Evolutionary conservation across 192 early-diverging fungal species (phyloP), one percentile per base, ranked within the genome.

Genomic region (Jimgerdemannia lactiflua): DNA sequence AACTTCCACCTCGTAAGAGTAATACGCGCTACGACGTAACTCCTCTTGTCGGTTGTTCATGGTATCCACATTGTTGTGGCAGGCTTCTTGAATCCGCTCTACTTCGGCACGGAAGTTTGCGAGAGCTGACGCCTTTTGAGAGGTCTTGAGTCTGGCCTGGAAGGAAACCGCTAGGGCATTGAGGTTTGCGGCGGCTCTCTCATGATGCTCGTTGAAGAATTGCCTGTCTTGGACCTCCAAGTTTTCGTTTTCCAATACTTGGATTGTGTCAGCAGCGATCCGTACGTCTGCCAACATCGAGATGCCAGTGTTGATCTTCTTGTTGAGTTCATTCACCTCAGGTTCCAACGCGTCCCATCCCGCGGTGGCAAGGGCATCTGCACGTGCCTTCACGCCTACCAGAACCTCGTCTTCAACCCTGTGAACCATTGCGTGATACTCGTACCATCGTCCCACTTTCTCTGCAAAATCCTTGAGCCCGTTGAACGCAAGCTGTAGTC

Each of bases 391-490:
- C 10, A 76, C 49, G 2, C 70, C 70, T 17, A 65, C 42, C 10
- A 75, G 70, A 7, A 69, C 42, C 4, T 72, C 79, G 4, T 64
- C 29, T 18, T 76, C 71, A 4, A 80, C 75, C 41, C 54, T 49
- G 20, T 75, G 73, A 3, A 80, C n/a, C 18, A 71, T 54, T 4
- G 74, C 71, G 65, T 80, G 79, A 40, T 74, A 71, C 39, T 76
- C 63, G 40, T 76, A 80, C 79, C 79, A 80, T 39, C 76, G 75
- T 0, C 64, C 54, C 41, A 80, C 74, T 3, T 67, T 73, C 6
- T 76, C 70, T 4, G 70, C 29, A 66, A 80, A 80, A 3, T 69
- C 14, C 4, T 42, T 72, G 0, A 80, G 40, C 18, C 70, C 67
- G 0, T 76, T 59, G 18, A 80, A 70, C 18, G 73, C 70, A 6